A percentile compares a stretch with the other conserved stretches of the same genome.
phyloP scores from a whole-genome alignment of 345 rosid species.

The Eucalyptus cladocalyx region DNA sequence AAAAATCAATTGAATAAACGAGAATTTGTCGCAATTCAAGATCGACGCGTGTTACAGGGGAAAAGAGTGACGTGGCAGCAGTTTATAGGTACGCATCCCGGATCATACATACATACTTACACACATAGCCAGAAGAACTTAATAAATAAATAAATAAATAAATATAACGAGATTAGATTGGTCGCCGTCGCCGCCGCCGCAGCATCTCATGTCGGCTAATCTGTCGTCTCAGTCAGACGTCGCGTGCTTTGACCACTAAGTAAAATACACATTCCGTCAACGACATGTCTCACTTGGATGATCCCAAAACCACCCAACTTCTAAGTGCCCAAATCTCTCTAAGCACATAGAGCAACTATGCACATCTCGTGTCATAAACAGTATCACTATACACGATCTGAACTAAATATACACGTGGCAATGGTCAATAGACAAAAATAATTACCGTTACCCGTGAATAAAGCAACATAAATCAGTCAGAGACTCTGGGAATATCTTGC shows the following conservation, averaged over 20 bases:
- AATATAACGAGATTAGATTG: neutral
- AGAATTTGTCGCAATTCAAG: neutral
- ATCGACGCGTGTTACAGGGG: neutral
- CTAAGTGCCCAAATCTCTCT: neutral
- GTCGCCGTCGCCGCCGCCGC: neutral
- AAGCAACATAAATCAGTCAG: neutral
- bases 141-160: neutral
- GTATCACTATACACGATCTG: neutral
- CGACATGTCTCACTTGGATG: neutral
- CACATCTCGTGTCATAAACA: neutral
- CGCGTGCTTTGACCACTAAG: neutral
- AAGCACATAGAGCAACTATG: neutral
- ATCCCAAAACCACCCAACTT: neutral
- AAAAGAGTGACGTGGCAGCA: neutral
- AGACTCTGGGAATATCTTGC: neutral
- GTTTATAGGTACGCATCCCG: neutral
- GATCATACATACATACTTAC: neutral
- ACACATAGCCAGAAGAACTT: neutral
- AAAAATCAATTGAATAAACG: neutral
- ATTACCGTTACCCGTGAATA: neutral
- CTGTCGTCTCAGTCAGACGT: neutral
- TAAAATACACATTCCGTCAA: neutral
- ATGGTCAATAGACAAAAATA: neutral
- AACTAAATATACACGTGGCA: neutral
- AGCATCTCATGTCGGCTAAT: neutral